Base-by-base conservation (phyloP, 495 filamentous ascomycete species). In the Apodospora peruviana region DNA sequence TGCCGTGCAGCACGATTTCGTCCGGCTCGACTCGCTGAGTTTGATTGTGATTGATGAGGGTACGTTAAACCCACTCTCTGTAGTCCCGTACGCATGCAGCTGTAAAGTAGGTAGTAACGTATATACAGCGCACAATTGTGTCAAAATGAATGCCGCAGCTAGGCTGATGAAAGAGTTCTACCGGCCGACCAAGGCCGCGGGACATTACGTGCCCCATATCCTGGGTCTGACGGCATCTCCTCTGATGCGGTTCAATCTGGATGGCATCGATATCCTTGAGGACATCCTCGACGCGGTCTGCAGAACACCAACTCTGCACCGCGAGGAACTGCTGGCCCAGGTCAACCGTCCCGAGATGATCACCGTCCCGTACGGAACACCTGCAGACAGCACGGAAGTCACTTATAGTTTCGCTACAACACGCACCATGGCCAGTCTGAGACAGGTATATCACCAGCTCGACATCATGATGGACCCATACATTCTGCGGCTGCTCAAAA, bases 21-120 rank as follows among this genome's bases (percentile, higher is more conserved):
- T 96, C 7, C 72, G 58, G 16, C 80, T 96, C 52, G 61, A 73
- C 1, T 69, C 72, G 0, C 59, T 97, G 24, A 68, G 80, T 17
- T 67, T 98, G 1, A 66, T 98, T 18, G 74, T 96, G 0, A 91
- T 96, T 50, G 91, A 98, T 59, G 91, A 98, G 81, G 89, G 90
- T 90, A 59, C 40, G 69, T 56, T 1, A 5, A 44, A 22, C 14
- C 20, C 25, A n/a, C 25, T 35, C 3, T 2, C 5, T 12, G n/a
- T 8, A n/a, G n/a, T n/a, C n/a, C n/a, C n/a, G n/a, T n/a, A n/a
- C n/a, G n/a, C n/a, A n/a, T n/a, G n/a, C n/a, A n/a, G n/a, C n/a
- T n/a, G n/a, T n/a, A n/a, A n/a, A n/a, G n/a, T n/a, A 24, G 25
- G 10, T 32, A 17, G 19, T 23, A 10, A 42, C 10, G 40, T 38